Evolutionary conservation across 2,329 filamentous ascomycete species (phyloP).

Genomic region (Monilinia vaccinii-corymbosi): DNA sequence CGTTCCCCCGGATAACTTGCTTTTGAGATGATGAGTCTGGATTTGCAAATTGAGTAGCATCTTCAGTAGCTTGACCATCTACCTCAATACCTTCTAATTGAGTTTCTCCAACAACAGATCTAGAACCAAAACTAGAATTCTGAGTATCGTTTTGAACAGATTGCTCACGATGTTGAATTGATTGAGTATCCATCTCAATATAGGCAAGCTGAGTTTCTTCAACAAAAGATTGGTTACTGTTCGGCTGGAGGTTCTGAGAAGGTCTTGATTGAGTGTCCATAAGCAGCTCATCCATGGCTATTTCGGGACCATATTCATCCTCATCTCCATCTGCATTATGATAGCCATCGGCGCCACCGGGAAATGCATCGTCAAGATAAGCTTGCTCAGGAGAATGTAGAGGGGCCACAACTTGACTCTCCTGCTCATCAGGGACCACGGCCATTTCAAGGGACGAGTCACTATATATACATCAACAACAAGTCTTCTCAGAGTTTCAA

Average conservation of each 20-base stretch:
- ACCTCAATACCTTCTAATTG: constrained; percentile 19
- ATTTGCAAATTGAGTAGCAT: not conserved
- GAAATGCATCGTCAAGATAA: not conserved
- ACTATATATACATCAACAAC: not conserved
- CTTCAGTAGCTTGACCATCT: constrained; percentile 11
- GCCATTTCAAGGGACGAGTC: not conserved
- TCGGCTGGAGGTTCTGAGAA: not conserved
- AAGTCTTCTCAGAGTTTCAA: not conserved
- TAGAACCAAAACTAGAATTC: not conserved
- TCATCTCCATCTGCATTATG: not conserved
- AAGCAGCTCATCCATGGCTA: not conserved
- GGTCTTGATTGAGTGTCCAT: not conserved
- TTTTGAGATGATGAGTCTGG: not conserved
- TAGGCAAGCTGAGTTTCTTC: not conserved
- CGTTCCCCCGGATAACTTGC: not conserved
- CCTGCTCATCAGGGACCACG: constrained; percentile 5
- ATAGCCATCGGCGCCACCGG: not conserved
- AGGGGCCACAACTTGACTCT: constrained; percentile 12
- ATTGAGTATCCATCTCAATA: constrained; percentile 6
- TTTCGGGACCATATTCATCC: not conserved
- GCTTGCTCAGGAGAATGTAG: not conserved
- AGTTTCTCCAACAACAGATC: constrained; percentile 16
- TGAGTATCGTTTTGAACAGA: not conserved
- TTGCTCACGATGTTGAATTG: not conserved
- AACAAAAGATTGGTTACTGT: not conserved